Conservation (phyloP, 805 yeast genomes). For the Metschnikowia henanensis region DNA sequence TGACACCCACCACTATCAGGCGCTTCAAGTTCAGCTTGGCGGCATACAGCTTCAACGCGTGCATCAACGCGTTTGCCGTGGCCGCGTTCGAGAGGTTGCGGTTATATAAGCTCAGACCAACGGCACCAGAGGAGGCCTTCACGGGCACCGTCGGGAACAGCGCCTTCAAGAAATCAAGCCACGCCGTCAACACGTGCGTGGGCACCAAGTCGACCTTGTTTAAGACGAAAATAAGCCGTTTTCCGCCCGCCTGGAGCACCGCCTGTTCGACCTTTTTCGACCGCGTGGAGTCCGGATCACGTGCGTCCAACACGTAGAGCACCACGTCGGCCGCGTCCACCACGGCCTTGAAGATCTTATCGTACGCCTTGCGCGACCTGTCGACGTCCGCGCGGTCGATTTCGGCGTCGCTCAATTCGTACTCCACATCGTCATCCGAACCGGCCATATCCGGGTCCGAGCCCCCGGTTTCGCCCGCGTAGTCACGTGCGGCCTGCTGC, state of each 20-base stretch:
- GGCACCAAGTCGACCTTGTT: slow-evolving; percentile 96
- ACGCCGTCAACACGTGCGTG: slow-evolving; percentile 73
- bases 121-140: slow-evolving; percentile 74
- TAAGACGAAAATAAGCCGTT: slow-evolving; percentile 80
- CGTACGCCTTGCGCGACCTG: slow-evolving; percentile 86
- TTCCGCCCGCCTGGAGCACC: slow-evolving; percentile 74
- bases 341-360: slow-evolving; percentile 89
- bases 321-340: slow-evolving; percentile 91
- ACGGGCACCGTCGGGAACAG: slow-evolving; percentile 93
- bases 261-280: slow-evolving; percentile 91
- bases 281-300: slow-evolving; percentile 96
- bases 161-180: slow-evolving; percentile 77
- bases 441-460: slow-evolving; percentile 30
- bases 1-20: slow-evolving; percentile 89
- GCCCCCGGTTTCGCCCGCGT: slow-evolving; percentile 52
- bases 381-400: slow-evolving; percentile 54
- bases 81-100: slow-evolving; percentile 68
- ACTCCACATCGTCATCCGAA: slow-evolving; percentile 42
- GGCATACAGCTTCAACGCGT: slow-evolving; percentile 84
- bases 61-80: slow-evolving; percentile 73
- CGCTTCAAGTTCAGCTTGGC: slow-evolving; percentile 82
- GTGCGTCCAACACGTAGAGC: slow-evolving; percentile 91
- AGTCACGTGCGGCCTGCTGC: slow-evolving; percentile 79
- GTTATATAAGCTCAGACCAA: slow-evolving; percentile 66
- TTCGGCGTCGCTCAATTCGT: slow-evolving; percentile 41